Evolutionary conservation across 495 filamentous ascomycete genomes (phyloP), one percentile per base, ranked within the genome.

Genomic region (Hamigera avellanea): DNA sequence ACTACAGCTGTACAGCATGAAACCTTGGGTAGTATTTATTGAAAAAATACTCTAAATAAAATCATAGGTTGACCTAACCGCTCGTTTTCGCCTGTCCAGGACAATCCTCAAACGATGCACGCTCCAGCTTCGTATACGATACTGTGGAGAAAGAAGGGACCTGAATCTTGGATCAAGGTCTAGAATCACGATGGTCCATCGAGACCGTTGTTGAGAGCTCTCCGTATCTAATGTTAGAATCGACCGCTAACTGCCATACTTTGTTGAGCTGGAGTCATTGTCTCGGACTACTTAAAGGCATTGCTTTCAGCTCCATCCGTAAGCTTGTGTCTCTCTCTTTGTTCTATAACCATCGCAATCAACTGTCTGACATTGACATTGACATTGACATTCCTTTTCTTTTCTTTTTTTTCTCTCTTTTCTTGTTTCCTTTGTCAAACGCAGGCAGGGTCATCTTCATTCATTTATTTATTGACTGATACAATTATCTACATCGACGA

Each of bases 301-400:
- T 30, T 30, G 5, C 28, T 6, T 30, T n/a, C 28, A 13, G 21
- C 21, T n/a, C n/a, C n/a, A n/a, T n/a, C 21, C 21, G 23, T 14
- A 43, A 41, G 16, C n/a, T n/a, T n/a, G 19, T 14, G 40, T 27
- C 37, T 26, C 26, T 32, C 34, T 43, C 21, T 32, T 32, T 23
- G 25, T 19, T 36, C 23, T 48, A 45, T 41, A 45, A 48, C 41
- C 21, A 36, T 6, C 32, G 12, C 8, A n/a, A 25, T 15, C 27
- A 30, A 30, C 16, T 28, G 29, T 14, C 18, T 21, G 3, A 16
- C 23, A 27, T 45, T 30, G 25, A 26, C 12, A 6, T 13, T 39
- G 14, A 37, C 31, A 29, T 19, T 19, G 34, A 42, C 19, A 36
- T 33, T 45, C 42, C 32, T 36, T 35, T 41, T 45, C 35, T 14